Conservation (phyloP, 192 early-diverging fungal species). For the Allomyces arbusculus region DNA sequence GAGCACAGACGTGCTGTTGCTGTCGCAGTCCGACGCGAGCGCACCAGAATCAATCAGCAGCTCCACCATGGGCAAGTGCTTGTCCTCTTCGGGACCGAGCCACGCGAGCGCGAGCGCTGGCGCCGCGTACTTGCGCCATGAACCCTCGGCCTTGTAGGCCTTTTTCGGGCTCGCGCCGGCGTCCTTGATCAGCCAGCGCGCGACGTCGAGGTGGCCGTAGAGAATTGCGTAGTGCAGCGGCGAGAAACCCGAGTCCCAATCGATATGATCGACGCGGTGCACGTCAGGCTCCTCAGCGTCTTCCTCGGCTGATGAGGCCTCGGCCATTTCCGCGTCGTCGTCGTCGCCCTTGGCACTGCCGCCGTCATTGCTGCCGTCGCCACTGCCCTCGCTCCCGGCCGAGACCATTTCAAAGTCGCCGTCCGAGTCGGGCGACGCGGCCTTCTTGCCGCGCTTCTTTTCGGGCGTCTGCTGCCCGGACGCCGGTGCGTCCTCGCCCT, state of each 20-base stretch:
- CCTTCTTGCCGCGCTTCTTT: constrained; percentile 1
- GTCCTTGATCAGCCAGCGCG: constrained; percentile 30
- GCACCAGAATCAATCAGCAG: background rate
- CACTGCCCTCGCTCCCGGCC: background rate
- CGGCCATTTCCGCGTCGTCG: constrained; percentile 3
- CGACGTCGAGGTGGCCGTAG: constrained; percentile 31
- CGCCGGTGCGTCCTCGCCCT: background rate
- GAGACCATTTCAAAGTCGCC: constrained; percentile 3
- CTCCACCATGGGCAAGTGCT: background rate
- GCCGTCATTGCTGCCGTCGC: background rate
- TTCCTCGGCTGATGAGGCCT: background rate
- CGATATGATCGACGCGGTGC: constrained; percentile 22
- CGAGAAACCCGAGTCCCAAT: constrained; percentile 30
- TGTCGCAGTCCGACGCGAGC: background rate
- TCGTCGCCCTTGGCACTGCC: constrained; percentile 9
- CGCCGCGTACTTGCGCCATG: background rate
- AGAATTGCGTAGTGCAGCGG: constrained; percentile 38
- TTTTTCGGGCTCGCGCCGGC: constrained; percentile 16
- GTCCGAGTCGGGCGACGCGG: constrained; percentile 1
- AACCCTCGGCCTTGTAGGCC: no score
- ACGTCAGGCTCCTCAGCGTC: background rate
- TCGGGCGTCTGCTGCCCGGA: background rate
- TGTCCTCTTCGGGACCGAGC: background rate
- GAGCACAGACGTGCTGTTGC: no score
- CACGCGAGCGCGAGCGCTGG: background rate